Base-by-base conservation (phyloP, 192 early-diverging fungal genomes). In the Backusella luteola region DNA sequence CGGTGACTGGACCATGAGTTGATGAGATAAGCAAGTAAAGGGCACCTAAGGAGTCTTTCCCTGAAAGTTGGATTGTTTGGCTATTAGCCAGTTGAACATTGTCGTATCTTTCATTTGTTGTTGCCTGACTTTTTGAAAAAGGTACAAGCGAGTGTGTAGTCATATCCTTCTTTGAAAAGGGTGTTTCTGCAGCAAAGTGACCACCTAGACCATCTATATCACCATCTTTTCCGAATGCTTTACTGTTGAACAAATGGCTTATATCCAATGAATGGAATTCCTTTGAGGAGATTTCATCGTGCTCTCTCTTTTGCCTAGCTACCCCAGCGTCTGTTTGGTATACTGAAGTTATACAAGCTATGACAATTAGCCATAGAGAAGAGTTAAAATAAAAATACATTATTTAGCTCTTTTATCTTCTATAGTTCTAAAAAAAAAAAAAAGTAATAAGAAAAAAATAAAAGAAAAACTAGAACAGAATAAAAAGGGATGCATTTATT, bases 401-500 rank as follows among this genome's bases (percentile, higher is more conserved):
- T 63, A 29, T 63, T 8, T 12, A 9, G 11, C 26, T 29, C 11
- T 63, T 63, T 29, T 63, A 26, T 63, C 11, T 63, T 63, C 12
- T 26, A 63, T 29, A 29, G 0, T 4, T 63, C 9, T 63, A 29
- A 32, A 29, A 59, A 29, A 26, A 59, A 29, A 63, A 63, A 12
- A 3, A 63, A 59, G 1, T 59, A 26, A 29, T 63, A 63, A 63
- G 7, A 63, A 63, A 14, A 56, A 19, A 53, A n/a, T 8, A 53
- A 6, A 56, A 39, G 38, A 39, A 39, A 63, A 63, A 14, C 4
- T 23, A 29, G 23, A 63, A 49, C 42, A 49, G 46, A 49, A 49
- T 49, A 49, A 49, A 29, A 63, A 63, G 26, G 56, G 56, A 63
- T 63, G 56, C 23, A 63, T 63, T 63, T 63, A 63, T 63, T 29